phyloP scores from a whole-genome alignment of 1,139 yeast species.

The Suhomyces anneliseae region DNA sequence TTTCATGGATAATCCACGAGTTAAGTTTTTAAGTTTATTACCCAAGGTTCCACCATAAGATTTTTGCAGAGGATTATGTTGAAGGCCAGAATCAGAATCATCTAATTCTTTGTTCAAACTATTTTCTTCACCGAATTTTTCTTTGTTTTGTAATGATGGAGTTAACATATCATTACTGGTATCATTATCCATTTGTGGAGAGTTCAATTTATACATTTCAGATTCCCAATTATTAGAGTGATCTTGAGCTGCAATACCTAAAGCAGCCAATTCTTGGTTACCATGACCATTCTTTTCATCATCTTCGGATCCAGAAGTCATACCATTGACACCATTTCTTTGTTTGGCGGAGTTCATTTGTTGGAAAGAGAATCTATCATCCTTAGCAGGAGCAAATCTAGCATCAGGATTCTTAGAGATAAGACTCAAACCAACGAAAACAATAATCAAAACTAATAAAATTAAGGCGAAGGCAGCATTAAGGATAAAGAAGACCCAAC shows the following conservation, averaged over 20 bases:
- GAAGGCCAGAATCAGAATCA: conserved; percentile 3
- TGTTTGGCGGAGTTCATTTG: conserved; percentile 45
- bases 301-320: not conserved
- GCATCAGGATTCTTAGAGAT: conserved; percentile 79
- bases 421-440: conserved; percentile 54
- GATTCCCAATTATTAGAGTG: conserved; percentile 71
- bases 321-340: conserved; percentile 6
- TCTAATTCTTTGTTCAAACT: conserved; percentile 6
- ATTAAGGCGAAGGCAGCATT: conserved; percentile 76
- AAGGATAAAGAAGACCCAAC: conserved; percentile 73
- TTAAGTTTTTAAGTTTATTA: conserved; percentile 19
- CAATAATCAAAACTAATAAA: conserved; percentile 59
- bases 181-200: conserved; percentile 20
- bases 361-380: conserved; percentile 82
- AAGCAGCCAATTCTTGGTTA: conserved; percentile 62
- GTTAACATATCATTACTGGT: conserved; percentile 22
- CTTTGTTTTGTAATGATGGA: conserved; percentile 24
- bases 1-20: conserved; percentile 26
- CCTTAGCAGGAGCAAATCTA: conserved; percentile 78
- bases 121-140: conserved; percentile 13
- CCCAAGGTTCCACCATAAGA: conserved; percentile 12
- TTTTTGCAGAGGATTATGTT: conserved; percentile 6
- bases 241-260: conserved; percentile 71
- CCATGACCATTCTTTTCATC: conserved; percentile 18
- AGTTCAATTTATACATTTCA: conserved; percentile 56